phyloP scores from a whole-genome alignment of 352 stramenopile species.

The Globisporangium barbulae region DNA sequence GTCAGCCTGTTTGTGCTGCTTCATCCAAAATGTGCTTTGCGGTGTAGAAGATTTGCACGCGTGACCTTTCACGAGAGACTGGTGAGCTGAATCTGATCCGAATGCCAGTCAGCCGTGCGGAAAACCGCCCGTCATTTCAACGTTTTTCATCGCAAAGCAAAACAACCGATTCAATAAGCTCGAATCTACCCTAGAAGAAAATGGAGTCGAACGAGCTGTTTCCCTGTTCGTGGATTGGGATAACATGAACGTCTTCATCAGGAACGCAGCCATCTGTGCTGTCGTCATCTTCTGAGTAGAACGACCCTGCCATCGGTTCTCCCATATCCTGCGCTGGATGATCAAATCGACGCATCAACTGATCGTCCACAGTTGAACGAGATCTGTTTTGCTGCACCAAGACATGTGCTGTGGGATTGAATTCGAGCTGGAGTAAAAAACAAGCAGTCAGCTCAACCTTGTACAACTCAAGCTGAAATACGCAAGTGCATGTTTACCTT shows the following conservation, averaged over 20 bases:
- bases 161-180: not conserved
- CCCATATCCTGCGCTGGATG: not conserved
- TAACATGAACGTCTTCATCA: conserved; percentile 12
- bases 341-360: conserved; percentile 12
- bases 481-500: conserved; percentile 7
- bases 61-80: conserved; percentile 3
- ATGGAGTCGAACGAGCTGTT: conserved; percentile 28
- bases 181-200: conserved; percentile 26
- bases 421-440: not conserved
- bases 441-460: not conserved
- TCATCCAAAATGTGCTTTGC: not conserved
- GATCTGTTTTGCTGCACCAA: not conserved
- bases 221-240: conserved; percentile 13
- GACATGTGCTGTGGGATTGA: not conserved
- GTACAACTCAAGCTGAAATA: not conserved
- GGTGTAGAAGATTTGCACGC: not conserved
- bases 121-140: not conserved
- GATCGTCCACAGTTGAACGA: conserved; percentile 16
- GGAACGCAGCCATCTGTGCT: not conserved
- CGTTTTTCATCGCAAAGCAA: not conserved
- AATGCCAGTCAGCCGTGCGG: not conserved
- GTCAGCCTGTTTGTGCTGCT: not conserved
- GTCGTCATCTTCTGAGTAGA: conserved; percentile 1
- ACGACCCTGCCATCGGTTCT: not conserved
- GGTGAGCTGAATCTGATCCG: not conserved